Evolutionary conservation across 75 land plant genomes (phyloP), one percentile per base, ranked within the genome.

Genomic region (Sequoia sempervirens): DNA sequence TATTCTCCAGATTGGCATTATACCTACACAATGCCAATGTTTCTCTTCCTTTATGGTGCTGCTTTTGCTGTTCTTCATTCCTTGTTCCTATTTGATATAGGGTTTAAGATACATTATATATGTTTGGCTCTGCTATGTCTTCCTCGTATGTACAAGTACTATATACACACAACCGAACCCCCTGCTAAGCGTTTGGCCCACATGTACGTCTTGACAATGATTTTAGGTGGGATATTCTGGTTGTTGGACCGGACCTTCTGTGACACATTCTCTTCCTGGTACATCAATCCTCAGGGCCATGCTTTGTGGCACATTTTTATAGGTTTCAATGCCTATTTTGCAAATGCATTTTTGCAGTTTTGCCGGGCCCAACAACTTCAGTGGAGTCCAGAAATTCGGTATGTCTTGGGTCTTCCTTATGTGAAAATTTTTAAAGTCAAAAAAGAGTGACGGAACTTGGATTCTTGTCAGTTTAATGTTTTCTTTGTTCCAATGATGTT

Each of bases 1-100:
- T 93, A 96, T 83, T 96, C 98, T 36, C 98, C 98, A 47, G 96
- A 94, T 89, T 96, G 98, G 98, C 98, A 96, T 36, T 96, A 96
- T 58, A 84, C 91, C 28, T 89, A 91, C 43, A 94, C 98, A 30
- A 96, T 96, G 98, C 98, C 98, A 3, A 96, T 91, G 13, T 91
- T 94, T 83, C 89, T 96, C 50, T 96, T 91, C 87, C 86, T 96
- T 11, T 96, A 96, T 86, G 98, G 95, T 68, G 89, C 90, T 53
- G 80, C 84, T 64, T 96, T 94, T 86, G 98, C 96, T 13, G 75
- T 90, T 82, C 85, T 83, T 41, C 98, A 96, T 88, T 86, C 93
- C 12, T 87, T 86, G 79, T 58, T 93, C 30, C 87, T 88, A 12
- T 93, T 94, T 82, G 90, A 86, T 50, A 86, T 90, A 82, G 93